Evolutionary conservation across 163 green algal genomes (phyloP), one percentile per base, ranked within the genome.

Genomic region (Volvox carteri): DNA sequence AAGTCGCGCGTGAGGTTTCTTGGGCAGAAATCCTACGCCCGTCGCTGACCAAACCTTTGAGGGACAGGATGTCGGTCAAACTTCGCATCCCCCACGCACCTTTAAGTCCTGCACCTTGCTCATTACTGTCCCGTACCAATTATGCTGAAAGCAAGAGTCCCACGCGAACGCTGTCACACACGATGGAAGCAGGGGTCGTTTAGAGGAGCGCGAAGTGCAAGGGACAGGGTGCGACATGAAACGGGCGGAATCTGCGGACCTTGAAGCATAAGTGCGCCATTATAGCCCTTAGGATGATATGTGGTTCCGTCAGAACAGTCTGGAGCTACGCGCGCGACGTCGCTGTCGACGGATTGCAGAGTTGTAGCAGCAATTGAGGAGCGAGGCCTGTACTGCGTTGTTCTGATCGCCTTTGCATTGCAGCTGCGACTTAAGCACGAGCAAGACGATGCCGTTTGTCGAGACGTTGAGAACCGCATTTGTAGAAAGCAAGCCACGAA

Each of bases 81-180:
- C n/a, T n/a, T n/a, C n/a, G n/a, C 60, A 72, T 72, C 11, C 28
- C 23, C 23, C 25, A 6, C 11, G 28, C 37, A 72, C 60, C 95
- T 94, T 93, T 33, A 91, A 92, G 35, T 93, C 92, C 11, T 81
- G 52, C 30, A 93, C 74, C 9, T 90, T 78, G 21, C 28, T 30
- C 33, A 35, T 37, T 2, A 95, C 30, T n/a, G 12, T 54, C 6
- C 91, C 75, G 85, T 94, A 95, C 90, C 90, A 95, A 42, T 86
- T 77, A 30, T 44, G 28, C 21, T 73, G 35, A 14, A 90, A 80
- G 46, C 89, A 91, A 30, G 73, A 90, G 65, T 94, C 90, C 92
- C 92, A 95, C 9, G 78, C 84, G 70, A 95, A 95, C 14, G 65
- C 92, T 92, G 48, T 21, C 6, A 2, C 35, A 58, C 30, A 16